phyloP scores from a whole-genome alignment of 2,329 filamentous ascomycete species.

The Colletotrichum eremochloae region DNA sequence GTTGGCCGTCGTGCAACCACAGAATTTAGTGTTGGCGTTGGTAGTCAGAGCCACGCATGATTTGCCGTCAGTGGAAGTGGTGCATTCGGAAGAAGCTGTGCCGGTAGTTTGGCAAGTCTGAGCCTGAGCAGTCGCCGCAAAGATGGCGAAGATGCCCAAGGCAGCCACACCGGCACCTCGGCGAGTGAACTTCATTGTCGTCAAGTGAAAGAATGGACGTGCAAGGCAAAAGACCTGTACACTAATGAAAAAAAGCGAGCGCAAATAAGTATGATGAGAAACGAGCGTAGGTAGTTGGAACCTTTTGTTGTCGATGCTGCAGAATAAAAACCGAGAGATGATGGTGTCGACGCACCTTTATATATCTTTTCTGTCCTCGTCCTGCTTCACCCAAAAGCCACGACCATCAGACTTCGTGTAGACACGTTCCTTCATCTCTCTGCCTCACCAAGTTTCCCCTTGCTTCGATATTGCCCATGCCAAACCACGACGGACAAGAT shows the following conservation, averaged over 20 bases:
- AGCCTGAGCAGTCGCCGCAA: too few species aligned
- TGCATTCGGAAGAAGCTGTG: too few species aligned
- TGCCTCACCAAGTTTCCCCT: not conserved
- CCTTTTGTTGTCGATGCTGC: not conserved
- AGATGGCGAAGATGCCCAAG: not conserved
- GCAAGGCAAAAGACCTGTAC: not conserved
- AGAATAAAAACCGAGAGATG: not conserved
- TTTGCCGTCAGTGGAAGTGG: too few species aligned
- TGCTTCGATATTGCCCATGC: not conserved
- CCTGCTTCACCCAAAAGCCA: not conserved
- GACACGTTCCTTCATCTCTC: not conserved
- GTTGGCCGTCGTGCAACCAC: too few species aligned
- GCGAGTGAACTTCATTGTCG: not conserved
- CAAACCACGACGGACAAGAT: constrained; percentile 20
- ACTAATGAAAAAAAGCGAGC: not conserved
- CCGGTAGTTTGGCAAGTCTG: too few species aligned
- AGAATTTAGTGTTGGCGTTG: too few species aligned
- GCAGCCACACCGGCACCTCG: not conserved
- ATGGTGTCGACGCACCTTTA: not conserved
- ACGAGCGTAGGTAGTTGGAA: constrained; percentile 1
- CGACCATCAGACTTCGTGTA: not conserved
- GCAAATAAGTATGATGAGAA: not conserved
- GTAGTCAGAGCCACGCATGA: too few species aligned
- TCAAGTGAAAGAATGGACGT: not conserved
- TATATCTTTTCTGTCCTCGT: not conserved